phyloP scores from a whole-genome alignment of 257 asterid species.

The Petunia secreta region DNA sequence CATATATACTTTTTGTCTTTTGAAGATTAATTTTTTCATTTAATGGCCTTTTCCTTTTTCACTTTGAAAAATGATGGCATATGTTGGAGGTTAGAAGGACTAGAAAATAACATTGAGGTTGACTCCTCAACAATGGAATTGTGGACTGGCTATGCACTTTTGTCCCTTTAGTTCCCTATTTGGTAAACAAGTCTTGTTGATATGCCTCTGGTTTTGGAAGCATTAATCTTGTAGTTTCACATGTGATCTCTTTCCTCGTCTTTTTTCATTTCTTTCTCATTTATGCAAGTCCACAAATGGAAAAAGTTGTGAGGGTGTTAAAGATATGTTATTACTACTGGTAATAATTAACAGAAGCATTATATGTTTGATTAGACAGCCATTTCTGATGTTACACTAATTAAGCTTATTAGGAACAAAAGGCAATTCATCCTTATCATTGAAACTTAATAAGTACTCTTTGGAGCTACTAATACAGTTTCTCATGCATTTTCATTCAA shows the following conservation, averaged over 20 bases:
- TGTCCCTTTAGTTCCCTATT: conserved; percentile 80
- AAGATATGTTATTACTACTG: background rate
- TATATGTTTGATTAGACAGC: conserved; percentile 3
- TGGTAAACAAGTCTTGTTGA: conserved; percentile 54
- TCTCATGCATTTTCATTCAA: too few relatives aligned
- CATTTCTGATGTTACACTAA: background rate
- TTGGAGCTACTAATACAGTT: background rate
- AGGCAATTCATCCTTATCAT: conserved; percentile 8
- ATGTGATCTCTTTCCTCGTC: conserved; percentile 26
- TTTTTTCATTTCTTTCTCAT: background rate
- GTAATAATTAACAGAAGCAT: background rate
- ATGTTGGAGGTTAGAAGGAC: conserved; percentile 60
- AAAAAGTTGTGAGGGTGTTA: background rate
- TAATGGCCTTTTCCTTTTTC: conserved; percentile 26
- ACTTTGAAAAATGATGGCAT: conserved; percentile 49
- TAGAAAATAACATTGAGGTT: conserved; percentile 61
- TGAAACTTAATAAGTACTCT: background rate
- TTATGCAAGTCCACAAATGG: background rate
- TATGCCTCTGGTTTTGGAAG: conserved; percentile 41
- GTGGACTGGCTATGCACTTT: conserved; percentile 44
- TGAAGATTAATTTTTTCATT: background rate
- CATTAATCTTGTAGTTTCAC: conserved; percentile 46
- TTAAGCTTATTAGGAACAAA: background rate
- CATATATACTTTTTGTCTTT: conserved; percentile 29
- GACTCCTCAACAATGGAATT: conserved; percentile 72